These are phyloP conservation scores for Kuraishia ogatae DNA, from an alignment of 805 yeast species.

Conservation along the genomic window DNA sequence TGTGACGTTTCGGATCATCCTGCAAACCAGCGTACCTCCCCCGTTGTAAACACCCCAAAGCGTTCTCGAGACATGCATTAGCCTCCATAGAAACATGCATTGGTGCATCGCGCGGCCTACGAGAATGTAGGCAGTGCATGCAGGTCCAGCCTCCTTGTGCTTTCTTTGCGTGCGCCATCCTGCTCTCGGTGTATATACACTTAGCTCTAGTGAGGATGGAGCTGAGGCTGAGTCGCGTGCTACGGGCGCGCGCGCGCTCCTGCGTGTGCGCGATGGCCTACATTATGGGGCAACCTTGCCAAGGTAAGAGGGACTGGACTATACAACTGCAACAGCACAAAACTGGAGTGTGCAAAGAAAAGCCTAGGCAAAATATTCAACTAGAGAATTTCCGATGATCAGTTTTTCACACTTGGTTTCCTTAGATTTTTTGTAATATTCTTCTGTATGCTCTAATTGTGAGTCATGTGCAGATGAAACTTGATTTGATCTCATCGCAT, in stretches of 20 bases:
- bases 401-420: neutral
- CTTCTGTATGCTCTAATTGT: neutral
- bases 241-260: neutral
- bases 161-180: neutral
- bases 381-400: too few relatives aligned
- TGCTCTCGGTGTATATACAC: too few relatives aligned
- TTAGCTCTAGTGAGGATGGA: neutral
- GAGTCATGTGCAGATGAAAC: neutral
- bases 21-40: neutral
- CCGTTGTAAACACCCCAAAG: neutral
- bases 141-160: neutral
- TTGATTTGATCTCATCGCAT: neutral
- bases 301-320: too few relatives aligned
- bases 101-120: neutral
- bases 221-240: neutral
- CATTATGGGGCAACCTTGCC: neutral
- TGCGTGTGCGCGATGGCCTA: neutral
- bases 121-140: neutral
- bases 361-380: neutral
- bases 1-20: neutral
- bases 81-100: neutral
- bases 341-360: too few relatives aligned
- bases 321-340: too few relatives aligned
- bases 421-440: too few relatives aligned
- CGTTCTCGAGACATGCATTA: neutral